phyloP scores from a whole-genome alignment of 208 protist species.

The Entamoeba histolytica region DNA sequence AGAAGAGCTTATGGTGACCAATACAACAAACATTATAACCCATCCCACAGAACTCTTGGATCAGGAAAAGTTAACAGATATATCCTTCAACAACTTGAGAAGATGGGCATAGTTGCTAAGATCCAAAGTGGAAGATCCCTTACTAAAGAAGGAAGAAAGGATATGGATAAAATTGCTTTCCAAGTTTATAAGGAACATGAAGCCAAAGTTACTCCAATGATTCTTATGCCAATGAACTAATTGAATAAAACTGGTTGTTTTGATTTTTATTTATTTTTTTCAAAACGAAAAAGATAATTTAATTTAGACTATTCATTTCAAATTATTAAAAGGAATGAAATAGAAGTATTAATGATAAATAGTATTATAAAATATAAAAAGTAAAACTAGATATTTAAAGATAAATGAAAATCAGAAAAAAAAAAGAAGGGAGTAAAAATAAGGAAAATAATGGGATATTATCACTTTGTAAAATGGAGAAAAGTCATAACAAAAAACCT shows the following conservation, averaged over 20 bases:
- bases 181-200: background rate
- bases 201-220: background rate
- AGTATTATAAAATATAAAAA: no score
- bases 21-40: background rate
- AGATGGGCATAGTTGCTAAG: background rate
- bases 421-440: no score
- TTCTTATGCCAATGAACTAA: background rate
- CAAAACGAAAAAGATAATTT: no score
- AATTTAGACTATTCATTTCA: no score
- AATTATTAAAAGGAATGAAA: no score
- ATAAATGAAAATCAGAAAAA: no score
- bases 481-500: no score
- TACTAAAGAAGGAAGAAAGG: background rate
- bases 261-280: no score
- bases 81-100: conserved; percentile 5
- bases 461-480: no score
- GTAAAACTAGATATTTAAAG: no score
- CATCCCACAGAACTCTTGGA: background rate
- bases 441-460: no score
- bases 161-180: conserved; percentile 3
- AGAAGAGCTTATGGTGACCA: background rate
- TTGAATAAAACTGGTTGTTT: background rate
- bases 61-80: background rate
- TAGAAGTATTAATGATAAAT: no score
- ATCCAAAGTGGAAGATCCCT: background rate